phyloP scores from a whole-genome alignment of 805 yeast genomes.

The Kodamaea leandrae region DNA sequence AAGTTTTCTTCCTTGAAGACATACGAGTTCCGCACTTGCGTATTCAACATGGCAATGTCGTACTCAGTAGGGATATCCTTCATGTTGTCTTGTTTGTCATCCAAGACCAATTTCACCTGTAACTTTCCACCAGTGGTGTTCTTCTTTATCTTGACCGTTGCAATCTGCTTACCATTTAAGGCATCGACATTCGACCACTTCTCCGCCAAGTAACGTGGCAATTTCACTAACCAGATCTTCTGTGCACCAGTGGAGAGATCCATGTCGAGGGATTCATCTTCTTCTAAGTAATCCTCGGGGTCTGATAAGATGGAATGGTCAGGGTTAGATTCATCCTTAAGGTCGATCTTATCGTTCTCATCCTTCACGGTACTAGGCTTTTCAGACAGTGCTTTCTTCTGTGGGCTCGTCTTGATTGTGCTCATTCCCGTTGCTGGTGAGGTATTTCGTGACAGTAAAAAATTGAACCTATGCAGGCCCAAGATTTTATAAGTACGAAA shows the following conservation, averaged over 20 bases:
- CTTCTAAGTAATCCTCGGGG: conserved; percentile 47
- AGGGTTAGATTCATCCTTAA: conserved; percentile 9
- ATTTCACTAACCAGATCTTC: conserved; percentile 87
- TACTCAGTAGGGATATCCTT: conserved; percentile 73
- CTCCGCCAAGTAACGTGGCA: conserved; percentile 84
- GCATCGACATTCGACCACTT: conserved; percentile 65
- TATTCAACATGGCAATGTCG: conserved; percentile 73
- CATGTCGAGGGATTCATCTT: conserved; percentile 73
- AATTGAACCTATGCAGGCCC: not conserved
- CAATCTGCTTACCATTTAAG: conserved; percentile 72
- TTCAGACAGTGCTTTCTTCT: conserved; percentile 11
- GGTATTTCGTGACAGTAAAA: not conserved
- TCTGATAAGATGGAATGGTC: conserved; percentile 40
- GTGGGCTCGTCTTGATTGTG: conserved; percentile 13
- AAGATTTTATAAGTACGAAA: not conserved
- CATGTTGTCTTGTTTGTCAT: conserved; percentile 37
- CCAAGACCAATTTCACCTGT: conserved; percentile 57
- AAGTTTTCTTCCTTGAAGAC: conserved; percentile 86
- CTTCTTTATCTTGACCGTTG: conserved; percentile 73
- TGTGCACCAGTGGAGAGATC: conserved; percentile 60
- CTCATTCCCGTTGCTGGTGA: conserved; percentile 12
- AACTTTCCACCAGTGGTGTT: conserved; percentile 31
- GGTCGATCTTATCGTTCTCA: conserved; percentile 3
- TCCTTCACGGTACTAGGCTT: conserved; percentile 4
- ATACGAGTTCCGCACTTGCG: conserved; percentile 78